Evolutionary conservation across 805 yeast species (phyloP), one percentile per base, ranked within the genome.

Genomic region (Lipomyces yamanashiensis): DNA sequence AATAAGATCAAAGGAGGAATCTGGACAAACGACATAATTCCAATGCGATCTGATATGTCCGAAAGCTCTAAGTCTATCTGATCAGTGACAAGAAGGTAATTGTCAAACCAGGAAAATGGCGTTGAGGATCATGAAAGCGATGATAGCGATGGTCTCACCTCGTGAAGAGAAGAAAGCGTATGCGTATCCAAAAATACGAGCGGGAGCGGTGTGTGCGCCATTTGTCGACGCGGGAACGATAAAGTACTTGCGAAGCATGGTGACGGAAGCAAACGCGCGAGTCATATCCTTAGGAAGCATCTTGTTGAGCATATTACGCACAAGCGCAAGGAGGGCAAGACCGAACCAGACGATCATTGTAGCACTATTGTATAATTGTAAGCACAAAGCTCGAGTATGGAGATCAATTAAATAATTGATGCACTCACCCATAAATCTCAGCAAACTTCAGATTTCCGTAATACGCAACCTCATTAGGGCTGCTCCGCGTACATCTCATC

Each of bases 1-100:
- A 89, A 87, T 59, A 87, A 74, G 64, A 84, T 81, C 17, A 86
- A 73, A 6, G 82, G 73, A 0, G 93, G 92, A 62, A 86, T 34
- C 44, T 58, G 65, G 44, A 49, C 65, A 45, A 69, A 55, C 0
- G 71, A 58, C 34, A 73, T 43, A 41, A 67, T 59, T 0, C 76
- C 79, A 1, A 79, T 37, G 6, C 63, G 49, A 49, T 59, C 63
- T 13, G 58, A 45, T 19, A 45, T 12, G 41, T 37, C 1, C 66
- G 62, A 17, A 21, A 40, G 13, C n/a, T n/a, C n/a, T n/a, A n/a
- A n/a, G n/a, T n/a, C n/a, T n/a, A n/a, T n/a, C n/a, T n/a, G n/a
- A n/a, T n/a, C 33, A 36, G 45, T 62, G 52, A 15, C 17, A 21
- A 53, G 15, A 41, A 15, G 7, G 54, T 51, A 43, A n/a, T 58